Evolutionary conservation across 2,329 filamentous ascomycete genomes (phyloP), one percentile per base, ranked within the genome.

Genomic region (Aspergillus melleus): DNA sequence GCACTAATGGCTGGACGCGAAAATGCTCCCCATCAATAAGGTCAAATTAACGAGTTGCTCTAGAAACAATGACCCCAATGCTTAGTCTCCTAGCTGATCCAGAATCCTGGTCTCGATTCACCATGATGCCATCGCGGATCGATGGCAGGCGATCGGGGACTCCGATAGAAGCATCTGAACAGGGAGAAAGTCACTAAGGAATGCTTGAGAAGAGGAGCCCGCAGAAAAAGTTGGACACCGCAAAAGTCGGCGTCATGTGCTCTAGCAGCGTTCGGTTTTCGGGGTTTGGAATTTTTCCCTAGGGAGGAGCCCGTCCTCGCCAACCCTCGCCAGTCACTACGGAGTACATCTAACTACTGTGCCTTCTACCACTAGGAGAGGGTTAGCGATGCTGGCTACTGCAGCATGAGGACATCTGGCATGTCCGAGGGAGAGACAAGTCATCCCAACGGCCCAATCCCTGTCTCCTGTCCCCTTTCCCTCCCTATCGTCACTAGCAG

Each of bases 341-440:
- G 26, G 26, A 29, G 26, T 29, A 52, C 39, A 42, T 16, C 16
- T 49, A 19, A 30, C 32, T 50, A 58, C 36, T 49, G 59, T 42
- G 12, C 55, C 30, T 54, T 26, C 49, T 58, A 55, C 26, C 30
- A 19, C 51, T 58, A 44, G 52, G 55, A 58, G 47, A 12, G 57
- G 50, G 19, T 54, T 58, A 55, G 55, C 47, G 22, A 58, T 19
- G 47, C 46, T 54, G 47, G 55, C 59, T 61, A 61, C 55, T 61
- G 59, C 55, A 58, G 46, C 42, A 24, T 47, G 36, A 39, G 47
- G 51, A 49, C 51, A 55, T 50, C 20, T 46, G 51, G 47, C 54
- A 55, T 50, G 47, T 26, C 22, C 44, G 39, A 42, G 29, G 42
- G 49, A 39, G 47, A 52, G 52, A 61, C 52, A 49, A 57, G 49